Evolutionary conservation across 2,329 filamentous ascomycete genomes (phyloP), one percentile per base, ranked within the genome.

Genomic region (Fusarium sp.): DNA sequence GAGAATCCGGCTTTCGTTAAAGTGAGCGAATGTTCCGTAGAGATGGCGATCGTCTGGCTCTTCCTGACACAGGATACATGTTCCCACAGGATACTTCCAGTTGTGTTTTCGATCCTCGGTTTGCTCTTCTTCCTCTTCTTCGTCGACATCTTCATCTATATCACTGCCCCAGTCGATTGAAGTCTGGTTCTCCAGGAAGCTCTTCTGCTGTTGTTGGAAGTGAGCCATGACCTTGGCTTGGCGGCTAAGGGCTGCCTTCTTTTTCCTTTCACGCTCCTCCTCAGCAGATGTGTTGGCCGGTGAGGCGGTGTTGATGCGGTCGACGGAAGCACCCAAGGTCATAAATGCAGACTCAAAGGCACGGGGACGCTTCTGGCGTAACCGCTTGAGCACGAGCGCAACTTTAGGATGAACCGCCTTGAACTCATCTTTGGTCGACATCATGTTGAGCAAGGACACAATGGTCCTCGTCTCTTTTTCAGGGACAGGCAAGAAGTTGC

Each of bases 141-240:
- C 91, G 27, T 90, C 86, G 32, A 92, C 89, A 20, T 92, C 86
- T 41, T 92, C 89, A n/a, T 92, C 93, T 53, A 94, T 88, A 64
- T 96, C 92, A 40, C 81, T 83, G 16, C 93, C 94, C 92, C 94
- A 97, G 79, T 97, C 92, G 65, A 97, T 88, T 44, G 90, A 86
- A n/a, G 89, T 91, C 79, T 98, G 94, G 70, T 91, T 96, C 60
- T 93, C 92, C 82, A 99, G 83, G 81, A 99, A 99, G 75, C 90
- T 96, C 81, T 97, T 95, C 78, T 98, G 97, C 77, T 99, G 95
- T 77, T 97, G 92, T 78, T 98, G 96, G 81, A 99, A 98, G 77
- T 98, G 94, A 3, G 94, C 96, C 94, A 99, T 98, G 32, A 99
- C 94, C 76, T 90, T 92, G 3, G 94, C 94, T 80, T 98, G 94